phyloP scores from a whole-genome alignment of 2,329 filamentous ascomycete species.

The Pseudodiploospora longispora region DNA sequence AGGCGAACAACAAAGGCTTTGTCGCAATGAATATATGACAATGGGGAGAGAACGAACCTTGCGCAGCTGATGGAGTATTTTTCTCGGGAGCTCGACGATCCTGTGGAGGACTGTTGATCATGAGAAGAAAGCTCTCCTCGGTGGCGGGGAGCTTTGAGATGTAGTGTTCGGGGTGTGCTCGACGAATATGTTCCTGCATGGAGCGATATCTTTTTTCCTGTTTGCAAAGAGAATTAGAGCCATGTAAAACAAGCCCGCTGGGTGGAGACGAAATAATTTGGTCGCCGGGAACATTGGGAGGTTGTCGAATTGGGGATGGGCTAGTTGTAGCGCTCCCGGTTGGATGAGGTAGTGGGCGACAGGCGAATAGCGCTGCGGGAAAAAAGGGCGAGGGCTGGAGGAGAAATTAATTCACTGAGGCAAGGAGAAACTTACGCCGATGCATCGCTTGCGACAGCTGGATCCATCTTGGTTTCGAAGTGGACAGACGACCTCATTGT shows the following conservation, averaged over 20 bases:
- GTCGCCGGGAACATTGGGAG: background rate
- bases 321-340: background rate
- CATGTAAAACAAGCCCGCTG: no score
- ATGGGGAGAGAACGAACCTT: constrained; percentile 17
- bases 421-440: constrained; percentile 68
- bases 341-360: no score
- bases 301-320: background rate
- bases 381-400: background rate
- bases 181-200: constrained; percentile 98
- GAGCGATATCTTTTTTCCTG: constrained; percentile 95
- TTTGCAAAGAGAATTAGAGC: constrained; percentile 8
- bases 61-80: constrained; percentile 22
- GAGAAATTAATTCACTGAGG: constrained; percentile 1
- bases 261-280: no score
- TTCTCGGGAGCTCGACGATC: constrained; percentile 49
- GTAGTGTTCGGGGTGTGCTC: constrained; percentile 94
- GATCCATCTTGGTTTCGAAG: constrained; percentile 94
- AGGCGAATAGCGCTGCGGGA: no score
- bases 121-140: constrained; percentile 93
- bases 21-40: background rate
- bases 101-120: constrained; percentile 85
- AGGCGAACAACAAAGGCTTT: background rate
- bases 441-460: constrained; percentile 93
- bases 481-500: constrained; percentile 95
- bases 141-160: constrained; percentile 96